Base-by-base conservation (phyloP, 2,329 filamentous ascomycete species). In the Pseudocercospora fuligena region DNA sequence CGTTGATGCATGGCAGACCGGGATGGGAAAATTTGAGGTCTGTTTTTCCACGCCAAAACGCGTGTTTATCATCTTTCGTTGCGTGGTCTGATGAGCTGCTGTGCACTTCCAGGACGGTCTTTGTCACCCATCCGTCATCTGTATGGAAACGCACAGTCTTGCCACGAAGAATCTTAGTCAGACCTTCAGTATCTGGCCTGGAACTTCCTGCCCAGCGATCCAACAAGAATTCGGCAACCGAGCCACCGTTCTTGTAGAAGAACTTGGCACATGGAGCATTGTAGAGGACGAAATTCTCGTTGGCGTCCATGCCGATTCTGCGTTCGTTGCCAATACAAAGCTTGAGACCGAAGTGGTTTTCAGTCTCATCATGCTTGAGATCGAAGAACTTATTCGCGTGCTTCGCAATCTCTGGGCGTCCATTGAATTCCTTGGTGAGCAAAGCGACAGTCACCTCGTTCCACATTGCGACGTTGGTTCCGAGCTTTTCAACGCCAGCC, bases 381-480 rank as follows among this genome's bases (percentile, higher is more conserved):
- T 66, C 57, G 56, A 64, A 67, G 59, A 64, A 60, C 12, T 62
- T 63, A 14, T 62, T 65, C 43, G 49, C 65, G 36, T 64, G 63
- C 7, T 58, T 27, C 9, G 54, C 64, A 19, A 66, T 19, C 19
- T 59, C 31, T 16, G 33, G 29, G 9, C 49, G 31, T 16, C 19
- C 46, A 12, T 43, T 51, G 54, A 59, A 65, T 23, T 67, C 67
- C 19, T 54, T 46, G 56, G 53, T 33, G 19, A 67, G 58, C 7
- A 69, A 31, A 19, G 64, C 56, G 31, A 49, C 29, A 19, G 66
- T 51, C 27, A 65, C 25, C 14, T 69, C 51, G 8, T n/a, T 25
- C 60, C 54, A 58, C 27, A 58, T n/a, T 5, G 27, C 12, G 54
- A 11, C 16, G 21, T 33, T 36, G 54, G 36, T 33, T 5, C 16